Base-by-base conservation (phyloP, 192 early-diverging fungal genomes). In the Entophlyctis helioformis region DNA sequence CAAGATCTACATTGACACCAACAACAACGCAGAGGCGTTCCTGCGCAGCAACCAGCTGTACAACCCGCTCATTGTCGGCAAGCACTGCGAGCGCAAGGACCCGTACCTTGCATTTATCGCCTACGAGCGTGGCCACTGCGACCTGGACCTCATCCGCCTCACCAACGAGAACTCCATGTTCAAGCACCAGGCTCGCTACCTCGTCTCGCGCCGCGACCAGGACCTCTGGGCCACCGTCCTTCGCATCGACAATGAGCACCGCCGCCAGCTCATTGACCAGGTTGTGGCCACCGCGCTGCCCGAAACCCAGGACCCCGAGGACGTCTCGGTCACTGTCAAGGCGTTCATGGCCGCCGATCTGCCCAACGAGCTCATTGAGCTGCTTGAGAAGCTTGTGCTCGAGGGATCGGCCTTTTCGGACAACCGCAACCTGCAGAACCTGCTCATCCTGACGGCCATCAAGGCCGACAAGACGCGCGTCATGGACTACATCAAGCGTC, bases 1-100 rank as follows among this genome's bases (percentile, higher is more conserved):
- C 50, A 98, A 97, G 74, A 97, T 98, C 46, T 96, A 94, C 61
- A 96, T 98, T 53, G 96, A 98, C 63, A 96, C 86, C 63, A 98
- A 96, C 81, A 94, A 89, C 58, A 94, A 96, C 44, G 86, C 96
- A 10, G 96, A 98, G 59, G 72, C 78, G 40, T 98, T 98, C 79
- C 68, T 98, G 48, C 83, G 76, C 56, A 82, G 83, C 45, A 91
- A 91, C 54, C 64, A 86, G 65, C 72, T 79, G 34, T 96, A 96
- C 60, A 80, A 96, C 55, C 81, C 91, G 20, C 72, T 78, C 22
- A 70, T 86, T n/a, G 84, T 98, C 45, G 96, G 96, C 46, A 87
- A 92, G 45, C 96, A 96, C 75, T 96, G 96, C 72, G 96, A 96
- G 65, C 96, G 93, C 72, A 83, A 91, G 37, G 96, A 98, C 56